Percentiles rank a stretch among this genome's conserved stretches.
Evolutionary conservation across 2,329 filamentous ascomycete genomes (phyloP).

Genomic region (Cercospora sojina): DNA sequence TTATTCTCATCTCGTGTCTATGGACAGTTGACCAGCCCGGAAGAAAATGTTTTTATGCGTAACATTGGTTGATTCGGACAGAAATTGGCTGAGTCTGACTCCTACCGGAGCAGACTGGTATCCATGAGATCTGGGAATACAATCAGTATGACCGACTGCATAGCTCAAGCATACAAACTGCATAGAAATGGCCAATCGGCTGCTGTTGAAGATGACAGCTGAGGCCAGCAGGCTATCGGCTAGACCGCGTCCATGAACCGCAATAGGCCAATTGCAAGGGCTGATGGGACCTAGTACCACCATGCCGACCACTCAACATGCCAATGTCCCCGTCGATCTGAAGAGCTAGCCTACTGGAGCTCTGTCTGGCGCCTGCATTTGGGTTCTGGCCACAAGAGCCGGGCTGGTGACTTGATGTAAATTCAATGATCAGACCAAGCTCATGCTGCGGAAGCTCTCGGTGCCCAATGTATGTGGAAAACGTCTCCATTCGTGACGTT

Average conservation of each 20-base stretch:
- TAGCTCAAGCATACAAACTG: not conserved
- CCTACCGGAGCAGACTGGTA: not conserved
- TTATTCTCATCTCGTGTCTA: not conserved
- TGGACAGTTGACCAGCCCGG: not conserved
- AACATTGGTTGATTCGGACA: not conserved
- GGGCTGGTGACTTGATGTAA: not conserved
- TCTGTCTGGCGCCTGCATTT: not conserved
- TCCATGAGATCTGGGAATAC: not conserved
- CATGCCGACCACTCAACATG: not conserved
- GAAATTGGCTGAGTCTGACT: not conserved
- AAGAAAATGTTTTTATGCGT: not conserved
- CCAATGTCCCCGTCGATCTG: not conserved
- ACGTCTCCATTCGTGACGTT: too few relatives aligned
- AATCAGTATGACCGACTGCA: not conserved
- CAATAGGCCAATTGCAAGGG: not conserved
- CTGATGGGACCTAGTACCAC: not conserved
- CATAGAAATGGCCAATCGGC: not conserved
- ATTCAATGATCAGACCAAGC: not conserved
- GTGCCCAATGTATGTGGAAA: too few relatives aligned
- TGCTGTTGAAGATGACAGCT: not conserved
- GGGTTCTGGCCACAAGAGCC: too few relatives aligned
- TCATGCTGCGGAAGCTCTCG: not conserved
- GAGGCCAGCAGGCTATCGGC: not conserved
- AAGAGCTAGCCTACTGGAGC: not conserved
- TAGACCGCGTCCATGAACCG: not conserved